Base-by-base conservation (phyloP, 495 filamentous ascomycete species). In the Xylaria scruposa region DNA sequence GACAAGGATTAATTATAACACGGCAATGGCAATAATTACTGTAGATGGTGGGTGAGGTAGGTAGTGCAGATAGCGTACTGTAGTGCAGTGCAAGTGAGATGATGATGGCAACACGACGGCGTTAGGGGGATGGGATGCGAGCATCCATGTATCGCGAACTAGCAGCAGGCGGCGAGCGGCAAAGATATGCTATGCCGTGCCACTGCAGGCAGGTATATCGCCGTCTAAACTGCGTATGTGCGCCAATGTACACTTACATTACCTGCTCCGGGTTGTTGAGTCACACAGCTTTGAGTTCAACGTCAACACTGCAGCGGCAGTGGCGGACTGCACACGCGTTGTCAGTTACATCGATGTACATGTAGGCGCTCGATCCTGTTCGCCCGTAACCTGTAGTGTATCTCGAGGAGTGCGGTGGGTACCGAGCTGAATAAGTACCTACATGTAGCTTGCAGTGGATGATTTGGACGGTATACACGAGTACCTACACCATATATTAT, bases 361-460 rank as follows among this genome's bases (percentile, higher is more conserved):
- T 38, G 33, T 38, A 19, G 58, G 58, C 19, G 31, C 12, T 54
- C 42, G 29, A 59, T 21, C 29, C 24, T 38, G 19, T n/a, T n/a
- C n/a, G n/a, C n/a, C n/a, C 3, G 29, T 31, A 31, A 31, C 29
- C 31, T 38, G 42, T 44, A 51, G 40, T 31, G 36, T 36, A n/a
- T 46, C 29, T 70, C 29, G 68, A 46, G 12, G 68, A 62, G 19
- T 62, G 58, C 46, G 24, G 38, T 60, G 67, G 51, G 40, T 33
- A 61, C 38, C 40, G 19, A 69, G 67, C 67, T 69, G 67, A 69
- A 69, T 61, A 69, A 61, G 67, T 69, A 61, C 67, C 67, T 61
- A 53, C 67, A 51, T 33, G 36, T 53, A 42, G 38, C 24, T 26
- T 38, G 19, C 31, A 24, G 38, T 12, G 12, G 19, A 36, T 67